These are phyloP conservation scores for Candida silvicultrix DNA, from an alignment of 805 yeast genomes.

Conservation along the genomic window DNA sequence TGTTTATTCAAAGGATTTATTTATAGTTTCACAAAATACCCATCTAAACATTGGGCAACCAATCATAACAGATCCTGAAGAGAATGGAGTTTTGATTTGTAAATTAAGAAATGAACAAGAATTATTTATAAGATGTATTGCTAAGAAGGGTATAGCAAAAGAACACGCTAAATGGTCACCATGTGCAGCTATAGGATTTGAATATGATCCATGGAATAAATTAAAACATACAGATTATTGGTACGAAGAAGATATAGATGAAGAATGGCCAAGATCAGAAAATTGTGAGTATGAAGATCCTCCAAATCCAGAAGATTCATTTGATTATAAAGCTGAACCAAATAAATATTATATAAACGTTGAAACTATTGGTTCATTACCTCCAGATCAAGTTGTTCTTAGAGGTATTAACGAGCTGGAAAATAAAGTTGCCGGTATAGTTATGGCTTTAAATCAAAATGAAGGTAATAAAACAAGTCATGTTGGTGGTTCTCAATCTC, in stretches of 20 bases:
- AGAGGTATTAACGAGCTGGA: constrained; percentile 83
- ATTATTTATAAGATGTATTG: constrained; percentile 81
- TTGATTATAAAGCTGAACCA: constrained; percentile 82
- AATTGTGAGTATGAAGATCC: constrained; percentile 96
- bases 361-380: constrained; percentile 86
- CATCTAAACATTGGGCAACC: constrained; percentile 67
- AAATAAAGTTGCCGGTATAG: constrained; percentile 83
- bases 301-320: constrained; percentile 79
- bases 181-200: constrained; percentile 91
- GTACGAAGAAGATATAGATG: constrained; percentile 85
- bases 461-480: constrained; percentile 44
- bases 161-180: constrained; percentile 99
- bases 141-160: constrained; percentile 94
- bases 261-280: constrained; percentile 89
- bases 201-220: constrained; percentile 99
- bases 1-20: constrained; percentile 80
- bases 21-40: constrained; percentile 33
- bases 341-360: constrained; percentile 78
- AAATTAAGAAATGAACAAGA: constrained; percentile 92
- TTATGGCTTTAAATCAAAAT: constrained; percentile 54
- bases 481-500: constrained; percentile 25
- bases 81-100: constrained; percentile 85
- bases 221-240: constrained; percentile 92
- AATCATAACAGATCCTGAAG: constrained; percentile 67
- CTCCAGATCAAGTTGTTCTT: constrained; percentile 83